phyloP scores from a whole-genome alignment of 805 yeast species.

The Saccharomycopsis lassenensis region DNA sequence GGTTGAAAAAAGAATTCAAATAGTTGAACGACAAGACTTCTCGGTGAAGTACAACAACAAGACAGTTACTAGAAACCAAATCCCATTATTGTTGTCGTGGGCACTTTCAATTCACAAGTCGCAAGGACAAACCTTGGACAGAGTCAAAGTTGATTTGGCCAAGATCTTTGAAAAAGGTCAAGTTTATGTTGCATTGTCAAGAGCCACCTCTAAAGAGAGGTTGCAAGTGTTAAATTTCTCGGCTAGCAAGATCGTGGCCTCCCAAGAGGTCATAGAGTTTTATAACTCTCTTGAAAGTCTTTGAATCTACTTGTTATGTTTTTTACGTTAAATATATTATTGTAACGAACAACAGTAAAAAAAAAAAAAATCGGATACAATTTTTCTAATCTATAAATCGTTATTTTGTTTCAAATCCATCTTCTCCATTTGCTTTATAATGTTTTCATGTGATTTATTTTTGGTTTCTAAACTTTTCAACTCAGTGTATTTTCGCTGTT shows the following conservation, averaged over 20 bases:
- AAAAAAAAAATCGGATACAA: no score
- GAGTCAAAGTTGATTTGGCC: constrained; percentile 58
- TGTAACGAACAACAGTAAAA: no score
- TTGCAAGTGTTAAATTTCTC: constrained; percentile 59
- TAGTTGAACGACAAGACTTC: constrained; percentile 31
- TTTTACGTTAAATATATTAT: no score
- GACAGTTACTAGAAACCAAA: constrained; percentile 48
- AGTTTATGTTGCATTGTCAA: constrained; percentile 70
- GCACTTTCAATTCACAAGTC: constrained; percentile 78
- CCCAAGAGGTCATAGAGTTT: constrained; percentile 49
- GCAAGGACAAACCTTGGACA: constrained; percentile 71
- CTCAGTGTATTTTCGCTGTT: no score
- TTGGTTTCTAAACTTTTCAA: no score
- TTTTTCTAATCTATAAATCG: no score
- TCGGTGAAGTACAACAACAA: constrained; percentile 43
- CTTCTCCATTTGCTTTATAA: no score
- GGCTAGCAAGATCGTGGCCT: constrained; percentile 44
- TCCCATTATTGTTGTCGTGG: constrained; percentile 71
- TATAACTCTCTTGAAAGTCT: constrained; percentile 39
- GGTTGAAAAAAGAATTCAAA: constrained; percentile 28
- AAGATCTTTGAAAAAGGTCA: constrained; percentile 73
- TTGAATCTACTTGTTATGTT: no score
- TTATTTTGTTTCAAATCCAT: no score
- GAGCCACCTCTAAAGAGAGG: constrained; percentile 60
- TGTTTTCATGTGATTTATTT: no score